phyloP scores from a whole-genome alignment of 495 filamentous ascomycete genomes.

The Penicillium paxilli region DNA sequence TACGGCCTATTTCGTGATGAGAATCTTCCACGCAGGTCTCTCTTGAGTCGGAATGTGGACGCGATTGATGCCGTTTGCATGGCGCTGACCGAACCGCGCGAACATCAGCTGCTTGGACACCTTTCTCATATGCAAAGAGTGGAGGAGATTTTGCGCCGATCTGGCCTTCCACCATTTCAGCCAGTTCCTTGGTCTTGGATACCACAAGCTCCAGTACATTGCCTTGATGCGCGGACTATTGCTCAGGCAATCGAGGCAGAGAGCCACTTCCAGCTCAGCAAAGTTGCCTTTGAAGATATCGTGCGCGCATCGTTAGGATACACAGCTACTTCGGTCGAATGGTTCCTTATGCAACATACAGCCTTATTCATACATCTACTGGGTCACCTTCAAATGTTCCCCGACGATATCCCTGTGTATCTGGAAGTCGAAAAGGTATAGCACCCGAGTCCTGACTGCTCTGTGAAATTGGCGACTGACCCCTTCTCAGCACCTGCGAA shows the following conservation, averaged over 20 bases:
- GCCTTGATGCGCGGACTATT: constrained; percentile 22
- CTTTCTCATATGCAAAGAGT: constrained; percentile 42
- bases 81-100: constrained; percentile 25
- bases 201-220: constrained; percentile 24
- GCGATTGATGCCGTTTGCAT: constrained; percentile 37
- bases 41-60: constrained; percentile 31
- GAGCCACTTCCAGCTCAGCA: constrained; percentile 45
- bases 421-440: constrained; percentile 38
- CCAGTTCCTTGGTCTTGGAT: constrained; percentile 40
- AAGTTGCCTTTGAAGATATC: constrained; percentile 41
- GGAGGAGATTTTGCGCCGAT: constrained; percentile 43
- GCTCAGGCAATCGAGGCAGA: constrained; percentile 41
- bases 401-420: constrained; percentile 34
- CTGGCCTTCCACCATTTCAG: constrained; percentile 20
- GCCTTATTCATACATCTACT: constrained; percentile 37
- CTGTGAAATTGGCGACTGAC: background rate
- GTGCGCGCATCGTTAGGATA: constrained; percentile 44
- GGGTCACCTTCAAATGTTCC: constrained; percentile 35
- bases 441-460: too few species aligned
- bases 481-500: constrained; percentile 30
- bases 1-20: constrained; percentile 38
- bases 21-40: constrained; percentile 33
- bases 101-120: constrained; percentile 25
- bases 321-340: constrained; percentile 30
- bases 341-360: constrained; percentile 45